Percentiles rank a stretch among this genome's conserved stretches.
Conservation (phyloP, 2,329 filamentous ascomycete species). For the Epichloe baconii region DNA sequence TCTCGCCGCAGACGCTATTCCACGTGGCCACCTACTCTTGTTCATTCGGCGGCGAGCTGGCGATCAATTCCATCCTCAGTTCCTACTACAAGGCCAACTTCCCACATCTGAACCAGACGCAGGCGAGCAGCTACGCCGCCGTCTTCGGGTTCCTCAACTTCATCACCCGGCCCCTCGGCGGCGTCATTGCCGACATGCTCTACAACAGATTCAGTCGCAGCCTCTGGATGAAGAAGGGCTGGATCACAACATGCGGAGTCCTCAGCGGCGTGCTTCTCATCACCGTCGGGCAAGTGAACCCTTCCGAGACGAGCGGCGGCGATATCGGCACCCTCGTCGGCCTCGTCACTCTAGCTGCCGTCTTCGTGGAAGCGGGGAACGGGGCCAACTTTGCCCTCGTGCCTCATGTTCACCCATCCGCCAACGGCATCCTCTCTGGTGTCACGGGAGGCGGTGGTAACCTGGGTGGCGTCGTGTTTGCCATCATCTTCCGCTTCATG, state of each 20-base stretch:
- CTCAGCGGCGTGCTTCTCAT: constrained; percentile 47
- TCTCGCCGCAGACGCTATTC: constrained; percentile 42
- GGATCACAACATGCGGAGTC: constrained; percentile 42
- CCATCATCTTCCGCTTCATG: constrained; percentile 67
- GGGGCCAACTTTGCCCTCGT: constrained; percentile 79
- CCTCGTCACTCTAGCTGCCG: constrained; percentile 60
- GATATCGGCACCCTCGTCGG: constrained; percentile 52
- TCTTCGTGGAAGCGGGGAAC: constrained; percentile 77
- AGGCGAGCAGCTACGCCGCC: constrained; percentile 48
- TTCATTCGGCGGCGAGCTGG: constrained; percentile 50
- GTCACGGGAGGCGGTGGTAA: constrained; percentile 72
- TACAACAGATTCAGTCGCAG: constrained; percentile 26
- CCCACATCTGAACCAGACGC: constrained; percentile 41
- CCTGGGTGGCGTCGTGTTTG: constrained; percentile 72
- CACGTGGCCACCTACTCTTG: constrained; percentile 45
- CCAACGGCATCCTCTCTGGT: constrained; percentile 69
- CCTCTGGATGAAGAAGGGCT: constrained; percentile 28
- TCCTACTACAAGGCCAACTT: constrained; percentile 49
- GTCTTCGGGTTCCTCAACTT: constrained; percentile 69
- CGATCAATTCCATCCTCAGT: constrained; percentile 47
- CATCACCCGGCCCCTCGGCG: constrained; percentile 55
- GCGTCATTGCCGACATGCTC: constrained; percentile 38
- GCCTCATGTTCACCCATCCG: constrained; percentile 71
- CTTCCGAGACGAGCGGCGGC: constrained; percentile 33
- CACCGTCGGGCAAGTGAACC: constrained; percentile 49